Evolutionary conservation across 805 yeast genomes (phyloP), one percentile per base, ranked within the genome.

Genomic region (Candida methanosorbosa): DNA sequence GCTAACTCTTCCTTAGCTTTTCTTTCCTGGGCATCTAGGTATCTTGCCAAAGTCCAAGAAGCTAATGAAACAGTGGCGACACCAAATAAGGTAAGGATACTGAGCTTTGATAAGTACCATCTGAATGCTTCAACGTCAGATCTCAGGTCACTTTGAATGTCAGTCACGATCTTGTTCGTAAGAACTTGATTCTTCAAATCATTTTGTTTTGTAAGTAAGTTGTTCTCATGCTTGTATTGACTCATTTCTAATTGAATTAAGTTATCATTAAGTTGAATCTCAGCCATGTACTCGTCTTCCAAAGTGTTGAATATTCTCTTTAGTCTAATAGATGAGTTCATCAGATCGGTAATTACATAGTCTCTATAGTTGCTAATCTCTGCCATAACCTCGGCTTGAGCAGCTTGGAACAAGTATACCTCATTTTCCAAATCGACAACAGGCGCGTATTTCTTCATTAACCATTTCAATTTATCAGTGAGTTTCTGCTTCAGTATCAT

Each of bases 21-120:
- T 11, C 16, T 14, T 13, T 44, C 45, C 15, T 49, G 54, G 16
- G 22, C 39, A 20, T 49, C 55, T 9, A 43, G 27, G 36, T 50
- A 63, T 46, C 58, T 66, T 55, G 67, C 31, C 55, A 69, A 26
- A 30, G 54, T 55, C 55, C 61, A 58, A 30, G 78, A 73, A 44
- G 76, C 71, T 56, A 83, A 67, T 4, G 78, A 66, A 17, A 75
- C 65, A 36, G 75, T 71, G 2, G 83, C 83, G 41, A 81, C 66
- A 1, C 78, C 63, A 17, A 82, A 57, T 23, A 87, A 78, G 2
- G 92, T 84, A 29, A 83, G 65, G 23, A 92, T 63, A 9, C 97
- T 97, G 54, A 92, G 73, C 37, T 96, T 68, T 2, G 96, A 87
- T 30, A 90, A 75, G 50, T 85, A 86, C 98, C 98, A 90, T 47